phyloP scores from a whole-genome alignment of 805 yeast genomes.

The Saturnispora dispora region DNA sequence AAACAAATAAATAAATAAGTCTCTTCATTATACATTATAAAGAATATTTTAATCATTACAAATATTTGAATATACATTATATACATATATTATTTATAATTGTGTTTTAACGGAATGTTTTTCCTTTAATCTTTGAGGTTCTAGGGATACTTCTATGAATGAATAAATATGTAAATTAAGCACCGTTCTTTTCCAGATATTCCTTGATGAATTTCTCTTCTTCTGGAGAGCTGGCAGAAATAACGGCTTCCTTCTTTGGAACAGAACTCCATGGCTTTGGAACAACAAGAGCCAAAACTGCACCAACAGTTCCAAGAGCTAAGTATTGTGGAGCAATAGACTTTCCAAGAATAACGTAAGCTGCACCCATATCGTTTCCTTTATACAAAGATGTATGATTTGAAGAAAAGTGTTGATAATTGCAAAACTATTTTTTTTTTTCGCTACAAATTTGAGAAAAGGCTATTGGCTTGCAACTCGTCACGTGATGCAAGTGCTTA shows the following conservation, averaged over 20 bases:
- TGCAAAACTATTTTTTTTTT: neutral
- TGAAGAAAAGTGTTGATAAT: neutral
- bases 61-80: too few species aligned
- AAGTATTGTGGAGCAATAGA: slow-evolving; percentile 78
- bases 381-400: neutral
- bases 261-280: slow-evolving; percentile 71
- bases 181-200: slow-evolving; percentile 42
- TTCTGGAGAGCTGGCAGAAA: slow-evolving; percentile 73
- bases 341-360: slow-evolving; percentile 79
- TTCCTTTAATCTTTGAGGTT: neutral
- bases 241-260: slow-evolving; percentile 51
- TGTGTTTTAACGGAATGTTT: neutral
- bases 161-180: neutral
- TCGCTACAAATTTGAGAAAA: neutral
- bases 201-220: slow-evolving; percentile 82
- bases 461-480: neutral
- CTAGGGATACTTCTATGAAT: neutral
- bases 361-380: slow-evolving; percentile 55
- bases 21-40: neutral
- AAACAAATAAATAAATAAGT: neutral
- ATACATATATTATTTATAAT: neutral
- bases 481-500: neutral
- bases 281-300: slow-evolving; percentile 49
- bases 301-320: slow-evolving; percentile 72
- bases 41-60: neutral